Evolutionary conservation across 768 basidiomycete genomes (phyloP), one percentile per base, ranked within the genome.

Genomic region (Panaeolus papilionaceus): DNA sequence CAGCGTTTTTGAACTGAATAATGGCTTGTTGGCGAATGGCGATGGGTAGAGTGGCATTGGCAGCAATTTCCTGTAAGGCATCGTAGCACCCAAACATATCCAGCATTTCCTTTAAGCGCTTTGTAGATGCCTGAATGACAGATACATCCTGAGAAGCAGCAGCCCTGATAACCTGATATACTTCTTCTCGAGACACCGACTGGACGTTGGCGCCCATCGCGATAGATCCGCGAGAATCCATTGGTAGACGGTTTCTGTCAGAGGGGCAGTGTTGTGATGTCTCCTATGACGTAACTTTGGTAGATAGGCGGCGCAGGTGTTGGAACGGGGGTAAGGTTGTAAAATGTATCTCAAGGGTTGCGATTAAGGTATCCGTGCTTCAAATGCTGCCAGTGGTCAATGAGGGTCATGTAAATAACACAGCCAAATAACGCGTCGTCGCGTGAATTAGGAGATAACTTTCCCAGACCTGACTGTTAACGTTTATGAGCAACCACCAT

Each of bases 1-100:
- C 90, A 1, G 85, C 84, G 72, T 96, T 96, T 80, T 96, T 96
- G 81, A 96, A 92, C 73, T 95, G 94, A 65, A 96, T 92, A 69
- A 94, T 93, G 28, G 92, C 89, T 75, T 93, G 92, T 71, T 92
- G 86, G 47, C 95, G 88, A 62, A 95, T 85, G 16, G 80, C 80
- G 42, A 91, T 76, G 14, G 92, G 89, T n/a, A 90, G 76, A 1
- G 82, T 77, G 69, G 78, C 80, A 71, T 88, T 84, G 37, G 87
- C 82, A 26, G 92, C 92, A 76, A 95, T 93, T 70, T 89, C 86
- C 71, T 92, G 88, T 61, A 95, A 81, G 20, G 85, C 84, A 73
- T 92, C 88, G 71, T 86, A 92, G 0, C 90, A 87, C 47, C 93
- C 94, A 62, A 88, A 83, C 79, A 87, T 85, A 62, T 89, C 87